phyloP scores from a whole-genome alignment of 257 asterid species.

The Nicotiana otophora region DNA sequence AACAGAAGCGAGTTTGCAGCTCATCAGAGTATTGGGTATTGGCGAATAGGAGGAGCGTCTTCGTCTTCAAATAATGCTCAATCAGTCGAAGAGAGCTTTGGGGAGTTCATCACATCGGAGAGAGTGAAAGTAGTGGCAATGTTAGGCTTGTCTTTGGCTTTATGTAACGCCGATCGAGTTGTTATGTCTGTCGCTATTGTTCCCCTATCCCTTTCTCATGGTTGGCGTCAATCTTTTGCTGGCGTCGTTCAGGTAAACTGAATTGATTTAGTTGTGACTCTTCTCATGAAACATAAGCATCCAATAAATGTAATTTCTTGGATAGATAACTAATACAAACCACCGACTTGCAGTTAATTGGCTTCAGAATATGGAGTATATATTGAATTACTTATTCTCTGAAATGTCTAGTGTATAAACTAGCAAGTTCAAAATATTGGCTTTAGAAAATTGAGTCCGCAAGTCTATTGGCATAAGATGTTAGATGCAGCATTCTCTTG shows the following conservation, averaged over 20 bases:
- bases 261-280: not conserved
- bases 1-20: not conserved
- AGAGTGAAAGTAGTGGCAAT: conserved; percentile 95
- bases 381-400: not conserved
- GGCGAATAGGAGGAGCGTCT: conserved; percentile 30
- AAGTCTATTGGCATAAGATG: not conserved
- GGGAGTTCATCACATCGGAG: conserved; percentile 93
- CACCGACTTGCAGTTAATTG: not conserved
- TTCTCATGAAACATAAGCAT: not conserved
- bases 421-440: not conserved
- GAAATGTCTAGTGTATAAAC: not conserved
- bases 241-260: conserved; percentile 83
- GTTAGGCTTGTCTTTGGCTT: conserved; percentile 87
- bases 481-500: not conserved
- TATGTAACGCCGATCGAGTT: conserved; percentile 93
- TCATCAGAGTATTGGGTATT: conserved; percentile 8
- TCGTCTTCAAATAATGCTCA: conserved; percentile 32
- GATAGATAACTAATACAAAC: not conserved
- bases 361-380: not conserved
- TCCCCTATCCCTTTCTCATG: conserved; percentile 65
- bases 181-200: conserved; percentile 99
- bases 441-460: not conserved
- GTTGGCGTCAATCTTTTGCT: conserved; percentile 87
- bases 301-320: not conserved
- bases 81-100: conserved; percentile 40